Evolutionary conservation across 345 rosid genomes (phyloP).

Genomic region (Hibiscus tridactylites): DNA sequence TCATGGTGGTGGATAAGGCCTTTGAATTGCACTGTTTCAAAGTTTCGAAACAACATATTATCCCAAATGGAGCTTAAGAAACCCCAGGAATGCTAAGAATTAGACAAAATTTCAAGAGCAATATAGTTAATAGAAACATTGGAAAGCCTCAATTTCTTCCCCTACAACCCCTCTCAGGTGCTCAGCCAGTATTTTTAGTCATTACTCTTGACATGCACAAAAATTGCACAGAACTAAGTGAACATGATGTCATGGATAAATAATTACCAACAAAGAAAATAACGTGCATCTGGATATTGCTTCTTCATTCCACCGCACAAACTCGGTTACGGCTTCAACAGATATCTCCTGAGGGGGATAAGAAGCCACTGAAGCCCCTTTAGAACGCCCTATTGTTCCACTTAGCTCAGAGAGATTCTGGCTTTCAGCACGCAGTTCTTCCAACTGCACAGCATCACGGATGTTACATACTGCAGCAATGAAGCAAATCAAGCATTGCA

Average conservation of each 20-base stretch:
- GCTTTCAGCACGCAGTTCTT: slow-evolving; percentile 80
- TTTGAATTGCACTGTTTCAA: background rate
- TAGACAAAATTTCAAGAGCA: no score
- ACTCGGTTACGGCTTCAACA: slow-evolving; percentile 96
- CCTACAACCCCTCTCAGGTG: no score
- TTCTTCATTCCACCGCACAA: slow-evolving; percentile 98
- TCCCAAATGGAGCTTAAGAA: background rate
- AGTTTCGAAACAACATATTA: background rate
- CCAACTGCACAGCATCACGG: slow-evolving; percentile 52
- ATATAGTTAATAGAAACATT: no score
- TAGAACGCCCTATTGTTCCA: slow-evolving; percentile 90
- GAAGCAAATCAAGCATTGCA: slow-evolving; percentile 4
- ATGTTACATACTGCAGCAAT: background rate
- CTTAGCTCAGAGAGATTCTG: slow-evolving; percentile 66
- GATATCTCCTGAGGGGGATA: slow-evolving; percentile 74
- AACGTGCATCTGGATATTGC: slow-evolving; percentile 87
- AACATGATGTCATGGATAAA: slow-evolving; percentile 5
- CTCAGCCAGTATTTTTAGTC: no score
- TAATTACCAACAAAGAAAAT: slow-evolving; percentile 78
- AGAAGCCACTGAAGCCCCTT: slow-evolving; percentile 75
- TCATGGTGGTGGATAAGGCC: background rate
- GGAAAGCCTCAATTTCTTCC: no score
- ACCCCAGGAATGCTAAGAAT: no score
- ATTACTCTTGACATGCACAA: background rate
- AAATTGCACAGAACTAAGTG: background rate